Percentiles rank a stretch among this genome's conserved stretches.
These are phyloP conservation scores for Xylariales sp. DNA, from an alignment of 2,329 filamentous ascomycete genomes.

Conservation along the genomic window DNA sequence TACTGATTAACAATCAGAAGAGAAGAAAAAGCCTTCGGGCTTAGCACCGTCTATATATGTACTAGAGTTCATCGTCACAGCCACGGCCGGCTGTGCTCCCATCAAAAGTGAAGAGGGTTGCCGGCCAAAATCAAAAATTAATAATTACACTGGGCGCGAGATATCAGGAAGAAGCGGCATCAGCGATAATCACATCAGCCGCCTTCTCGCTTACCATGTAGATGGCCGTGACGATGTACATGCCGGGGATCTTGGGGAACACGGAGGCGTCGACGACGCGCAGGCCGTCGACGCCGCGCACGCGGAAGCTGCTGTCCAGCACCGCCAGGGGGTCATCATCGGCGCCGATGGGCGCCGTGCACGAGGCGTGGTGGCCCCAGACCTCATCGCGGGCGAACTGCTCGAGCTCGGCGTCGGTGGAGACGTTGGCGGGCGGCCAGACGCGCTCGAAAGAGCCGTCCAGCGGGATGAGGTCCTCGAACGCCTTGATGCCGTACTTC, in stretches of 20 bases:
- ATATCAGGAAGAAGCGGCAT: conserved; percentile 1
- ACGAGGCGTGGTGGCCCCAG: conserved; percentile 26
- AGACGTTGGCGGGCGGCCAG: conserved; percentile 31
- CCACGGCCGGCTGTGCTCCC: no score
- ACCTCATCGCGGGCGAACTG: conserved; percentile 40
- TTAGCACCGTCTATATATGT: no score
- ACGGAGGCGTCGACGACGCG: no score
- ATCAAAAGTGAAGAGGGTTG: no score
- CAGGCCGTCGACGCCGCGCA: conserved; percentile 48
- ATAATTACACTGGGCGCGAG: no score
- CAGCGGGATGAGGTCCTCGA: conserved; percentile 27
- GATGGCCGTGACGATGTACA: conserved; percentile 38
- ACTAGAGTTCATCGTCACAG: no score
- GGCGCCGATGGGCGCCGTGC: conserved; percentile 52
- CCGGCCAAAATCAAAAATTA: no score
- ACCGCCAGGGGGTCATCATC: conserved; percentile 51
- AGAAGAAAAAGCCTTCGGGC: no score
- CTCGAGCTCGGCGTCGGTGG: conserved; percentile 36
- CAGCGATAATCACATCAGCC: conserved; percentile 43
- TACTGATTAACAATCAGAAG: no score
- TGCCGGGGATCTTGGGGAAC: conserved; percentile 41
- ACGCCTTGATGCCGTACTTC: conserved; percentile 37
- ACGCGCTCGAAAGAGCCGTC: conserved; percentile 31
- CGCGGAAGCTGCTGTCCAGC: conserved; percentile 52
- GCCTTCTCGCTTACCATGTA: conserved; percentile 60